These are phyloP conservation scores for Trametes cinnabarina DNA, from an alignment of 768 basidiomycete genomes.

Conservation along the genomic window DNA sequence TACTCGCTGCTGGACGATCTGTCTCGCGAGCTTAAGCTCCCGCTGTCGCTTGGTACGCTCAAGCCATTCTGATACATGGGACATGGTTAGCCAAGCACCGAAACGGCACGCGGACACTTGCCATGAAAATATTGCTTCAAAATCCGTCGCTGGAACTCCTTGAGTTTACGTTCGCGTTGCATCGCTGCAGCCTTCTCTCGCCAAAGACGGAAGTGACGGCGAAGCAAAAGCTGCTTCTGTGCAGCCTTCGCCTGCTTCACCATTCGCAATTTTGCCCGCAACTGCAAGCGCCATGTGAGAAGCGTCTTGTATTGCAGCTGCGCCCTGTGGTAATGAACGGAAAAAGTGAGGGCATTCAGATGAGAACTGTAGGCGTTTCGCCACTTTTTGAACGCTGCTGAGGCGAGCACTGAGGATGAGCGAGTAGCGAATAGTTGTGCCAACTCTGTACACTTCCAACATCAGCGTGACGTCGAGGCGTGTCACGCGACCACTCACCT, in stretches of 20 bases:
- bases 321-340: conserved; percentile 46
- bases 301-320: conserved; percentile 43
- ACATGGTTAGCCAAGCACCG: background rate
- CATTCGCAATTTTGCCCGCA: conserved; percentile 49
- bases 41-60: conserved; percentile 36
- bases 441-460: conserved; percentile 34
- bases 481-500: conserved; percentile 35
- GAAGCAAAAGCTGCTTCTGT: conserved; percentile 48
- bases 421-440: conserved; percentile 52
- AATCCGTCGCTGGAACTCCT: conserved; percentile 40
- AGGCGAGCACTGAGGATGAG: conserved; percentile 38
- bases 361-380: conserved; percentile 39
- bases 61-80: conserved; percentile 48
- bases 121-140: conserved; percentile 37
- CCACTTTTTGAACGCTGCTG: conserved; percentile 46
- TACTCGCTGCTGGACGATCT: conserved; percentile 38
- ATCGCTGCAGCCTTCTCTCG: conserved; percentile 43
- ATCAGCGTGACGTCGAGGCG: background rate
- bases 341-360: conserved; percentile 47
- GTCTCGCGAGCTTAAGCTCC: conserved; percentile 45
- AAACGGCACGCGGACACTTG: conserved; percentile 18
- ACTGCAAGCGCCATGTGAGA: conserved; percentile 52
- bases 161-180: conserved; percentile 43
- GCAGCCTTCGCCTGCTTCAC: conserved; percentile 55
- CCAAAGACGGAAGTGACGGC: conserved; percentile 51